Conservation (phyloP, 2,329 filamentous ascomycete species). For the Aspergillus intermedius region DNA sequence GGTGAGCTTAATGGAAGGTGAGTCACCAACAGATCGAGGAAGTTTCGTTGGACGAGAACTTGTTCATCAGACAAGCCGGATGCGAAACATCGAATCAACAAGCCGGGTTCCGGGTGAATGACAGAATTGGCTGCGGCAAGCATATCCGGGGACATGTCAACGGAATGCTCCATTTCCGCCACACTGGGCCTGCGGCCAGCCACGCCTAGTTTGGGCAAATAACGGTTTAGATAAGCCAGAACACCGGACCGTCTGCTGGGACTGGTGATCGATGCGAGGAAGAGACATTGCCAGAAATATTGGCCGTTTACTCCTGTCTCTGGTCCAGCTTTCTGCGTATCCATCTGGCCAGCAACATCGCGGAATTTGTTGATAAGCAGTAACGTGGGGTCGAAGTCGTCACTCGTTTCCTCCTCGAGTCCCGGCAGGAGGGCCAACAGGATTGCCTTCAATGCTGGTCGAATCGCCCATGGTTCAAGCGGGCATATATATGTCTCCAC, state of each 20-base stretch:
- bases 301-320: constrained; percentile 59
- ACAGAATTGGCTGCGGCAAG: constrained; percentile 41
- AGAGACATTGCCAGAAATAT: constrained; percentile 98
- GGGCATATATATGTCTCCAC: constrained; percentile 73
- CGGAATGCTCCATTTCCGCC: constrained; percentile 21
- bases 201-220: constrained; percentile 64
- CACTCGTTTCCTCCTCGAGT: constrained; percentile 90
- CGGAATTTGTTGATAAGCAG: constrained; percentile 73
- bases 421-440: constrained; percentile 85
- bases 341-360: constrained; percentile 49
- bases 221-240: constrained; percentile 74
- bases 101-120: constrained; percentile 73
- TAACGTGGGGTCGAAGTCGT: constrained; percentile 88
- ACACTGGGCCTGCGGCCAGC: constrained; percentile 26
- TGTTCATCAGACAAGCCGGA: constrained; percentile 84
- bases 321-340: constrained; percentile 44
- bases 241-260: constrained; percentile 77
- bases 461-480: constrained; percentile 63
- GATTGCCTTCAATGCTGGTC: constrained; percentile 84
- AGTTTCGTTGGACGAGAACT: constrained; percentile 85
- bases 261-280: constrained; percentile 86
- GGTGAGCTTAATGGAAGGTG: constrained; percentile 79
- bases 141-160: constrained; percentile 21
- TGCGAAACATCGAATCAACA: constrained; percentile 85
- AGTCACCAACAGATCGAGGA: constrained; percentile 83